Conservation (phyloP, 352 stramenopile genomes). For the Plasmopara viticola region DNA sequence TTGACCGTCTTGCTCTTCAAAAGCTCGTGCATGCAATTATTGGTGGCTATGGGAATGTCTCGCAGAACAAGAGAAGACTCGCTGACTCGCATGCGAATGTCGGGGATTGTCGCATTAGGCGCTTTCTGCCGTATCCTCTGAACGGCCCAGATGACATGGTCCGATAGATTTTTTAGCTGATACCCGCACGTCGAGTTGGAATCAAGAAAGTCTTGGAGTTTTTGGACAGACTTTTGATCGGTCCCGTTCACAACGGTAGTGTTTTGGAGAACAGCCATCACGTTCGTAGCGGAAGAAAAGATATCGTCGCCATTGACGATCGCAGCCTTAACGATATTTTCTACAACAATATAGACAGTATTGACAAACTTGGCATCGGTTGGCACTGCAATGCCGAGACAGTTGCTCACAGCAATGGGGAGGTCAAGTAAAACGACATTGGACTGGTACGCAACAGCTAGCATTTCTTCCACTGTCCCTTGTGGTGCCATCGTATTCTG, state of each 20-base stretch:
- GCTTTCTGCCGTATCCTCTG: constrained; percentile 15
- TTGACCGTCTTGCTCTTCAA: constrained; percentile 12
- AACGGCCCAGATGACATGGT: constrained; percentile 20
- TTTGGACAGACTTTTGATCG: constrained; percentile 15
- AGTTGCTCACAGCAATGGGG: constrained; percentile 23
- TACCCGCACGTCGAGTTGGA: constrained; percentile 27
- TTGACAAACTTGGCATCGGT: constrained; percentile 6
- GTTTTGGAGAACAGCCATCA: constrained; percentile 17
- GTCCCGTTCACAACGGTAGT: constrained; percentile 8
- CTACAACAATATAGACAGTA: constrained; percentile 16
- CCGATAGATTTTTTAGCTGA: constrained; percentile 26
- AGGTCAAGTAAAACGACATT: constrained; percentile 20
- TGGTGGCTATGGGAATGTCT: constrained; percentile 26
- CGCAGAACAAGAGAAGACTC: constrained; percentile 16
- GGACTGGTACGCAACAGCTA: constrained; percentile 24
- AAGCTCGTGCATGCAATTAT: constrained; percentile 27
- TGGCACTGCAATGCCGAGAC: constrained; percentile 16
- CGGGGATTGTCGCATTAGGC: constrained; percentile 8
- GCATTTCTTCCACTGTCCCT: constrained; percentile 20
- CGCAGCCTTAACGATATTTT: constrained; percentile 20
- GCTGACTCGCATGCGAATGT: constrained; percentile 25
- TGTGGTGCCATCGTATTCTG: constrained; percentile 13
- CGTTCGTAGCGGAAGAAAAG: constrained; percentile 15
- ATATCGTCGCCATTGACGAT: constrained; percentile 26
- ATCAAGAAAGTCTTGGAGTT: constrained; percentile 25